Conservation (phyloP, 2,329 filamentous ascomycete species). For the Dendryphion nanum region DNA sequence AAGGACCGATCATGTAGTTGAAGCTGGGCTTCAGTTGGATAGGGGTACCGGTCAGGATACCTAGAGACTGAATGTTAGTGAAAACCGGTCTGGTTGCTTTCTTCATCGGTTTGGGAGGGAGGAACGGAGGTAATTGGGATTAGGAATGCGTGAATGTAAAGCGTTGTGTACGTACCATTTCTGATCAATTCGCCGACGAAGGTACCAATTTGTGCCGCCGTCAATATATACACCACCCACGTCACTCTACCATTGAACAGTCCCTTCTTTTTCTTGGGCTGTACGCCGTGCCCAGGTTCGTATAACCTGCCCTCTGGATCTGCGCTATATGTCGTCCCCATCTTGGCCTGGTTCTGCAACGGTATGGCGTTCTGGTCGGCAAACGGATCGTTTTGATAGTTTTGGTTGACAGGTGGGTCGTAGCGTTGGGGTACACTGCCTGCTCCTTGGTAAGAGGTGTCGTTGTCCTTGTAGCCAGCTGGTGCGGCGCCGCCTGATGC, state of each 20-base stretch:
- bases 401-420: conserved; percentile 44
- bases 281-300: conserved; percentile 2
- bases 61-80: conserved; percentile 41
- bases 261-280: conserved; percentile 45
- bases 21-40: conserved; percentile 81
- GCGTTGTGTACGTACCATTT: conserved; percentile 60
- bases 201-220: conserved; percentile 72
- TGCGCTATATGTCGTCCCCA: conserved; percentile 39
- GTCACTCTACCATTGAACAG: conserved; percentile 63
- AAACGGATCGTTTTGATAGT: conserved; percentile 51
- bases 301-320: conserved; percentile 41
- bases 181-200: conserved; percentile 87
- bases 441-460: conserved; percentile 57
- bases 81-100: not conserved
- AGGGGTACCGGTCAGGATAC: conserved; percentile 71
- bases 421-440: conserved; percentile 37
- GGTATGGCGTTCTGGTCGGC: conserved; percentile 50
- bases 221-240: conserved; percentile 80
- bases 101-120: too few species aligned
- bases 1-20: conserved; percentile 97
- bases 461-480: conserved; percentile 47
- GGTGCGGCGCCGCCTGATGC: conserved; percentile 51
- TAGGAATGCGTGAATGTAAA: not conserved
- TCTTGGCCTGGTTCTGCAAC: conserved; percentile 41
- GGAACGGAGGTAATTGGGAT: too few species aligned